phyloP scores from a whole-genome alignment of 2,329 filamentous ascomycete species.

The Plenodomus lindquistii region DNA sequence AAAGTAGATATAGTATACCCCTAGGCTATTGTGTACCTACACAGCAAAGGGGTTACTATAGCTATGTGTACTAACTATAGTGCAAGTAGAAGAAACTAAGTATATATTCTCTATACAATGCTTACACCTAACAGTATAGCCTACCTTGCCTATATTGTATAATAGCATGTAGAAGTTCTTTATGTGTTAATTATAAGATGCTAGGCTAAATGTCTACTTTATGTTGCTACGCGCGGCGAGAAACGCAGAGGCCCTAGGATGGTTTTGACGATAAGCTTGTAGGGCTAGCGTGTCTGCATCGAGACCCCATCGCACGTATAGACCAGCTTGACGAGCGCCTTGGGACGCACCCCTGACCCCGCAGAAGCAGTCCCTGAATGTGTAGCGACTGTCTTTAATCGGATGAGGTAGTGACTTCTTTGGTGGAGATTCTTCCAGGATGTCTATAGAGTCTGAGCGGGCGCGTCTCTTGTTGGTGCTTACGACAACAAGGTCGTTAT shows the following conservation, averaged over 20 bases:
- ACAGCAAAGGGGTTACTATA: too few relatives aligned
- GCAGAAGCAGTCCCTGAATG: conserved; percentile 23
- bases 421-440: not conserved
- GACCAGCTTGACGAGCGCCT: conserved; percentile 23
- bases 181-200: conserved; percentile 7
- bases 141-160: conserved; percentile 15
- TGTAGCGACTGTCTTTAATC: conserved; percentile 1
- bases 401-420: not conserved
- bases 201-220: conserved; percentile 21
- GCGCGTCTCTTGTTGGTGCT: not conserved
- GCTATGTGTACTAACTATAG: too few relatives aligned
- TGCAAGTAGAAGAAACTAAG: too few relatives aligned
- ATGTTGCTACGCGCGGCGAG: conserved; percentile 17
- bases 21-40: too few relatives aligned
- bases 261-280: conserved; percentile 17
- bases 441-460: conserved; percentile 1
- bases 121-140: conserved; percentile 33
- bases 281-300: conserved; percentile 20
- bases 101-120: too few relatives aligned
- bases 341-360: conserved; percentile 25
- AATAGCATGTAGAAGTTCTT: conserved; percentile 14
- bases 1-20: too few relatives aligned
- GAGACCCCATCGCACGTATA: conserved; percentile 14
- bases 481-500: not conserved
- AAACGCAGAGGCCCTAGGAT: conserved; percentile 7